Percentiles rank a stretch among this genome's conserved stretches.
Conservation (phyloP, 306 rosid genomes). For the Ormosia emarginata region DNA sequence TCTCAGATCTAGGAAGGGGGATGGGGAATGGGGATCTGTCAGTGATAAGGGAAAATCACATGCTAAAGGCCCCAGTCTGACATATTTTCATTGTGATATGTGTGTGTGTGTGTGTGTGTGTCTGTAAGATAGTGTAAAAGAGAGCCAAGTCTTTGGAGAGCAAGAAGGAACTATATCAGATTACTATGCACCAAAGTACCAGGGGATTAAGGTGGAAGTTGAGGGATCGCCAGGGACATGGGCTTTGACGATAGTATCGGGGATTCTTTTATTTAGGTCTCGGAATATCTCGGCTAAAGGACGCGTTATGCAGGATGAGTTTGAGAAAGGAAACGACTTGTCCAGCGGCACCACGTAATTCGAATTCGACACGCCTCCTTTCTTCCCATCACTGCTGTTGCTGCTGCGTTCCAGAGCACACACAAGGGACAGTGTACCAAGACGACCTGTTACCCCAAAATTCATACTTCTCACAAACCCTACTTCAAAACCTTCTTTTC, state of each 20-base stretch:
- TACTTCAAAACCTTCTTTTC: background rate
- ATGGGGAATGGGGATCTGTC: background rate
- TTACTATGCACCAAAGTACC: slow-evolving; percentile 33
- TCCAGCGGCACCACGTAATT: slow-evolving; percentile 91
- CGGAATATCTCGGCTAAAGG: slow-evolving; percentile 88
- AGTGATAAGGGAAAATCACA: background rate
- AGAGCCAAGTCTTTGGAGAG: background rate
- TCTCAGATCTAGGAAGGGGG: background rate
- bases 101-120: background rate
- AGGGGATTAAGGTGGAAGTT: slow-evolving; percentile 63
- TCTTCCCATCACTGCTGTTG: slow-evolving; percentile 30
- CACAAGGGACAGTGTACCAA: slow-evolving; percentile 8
- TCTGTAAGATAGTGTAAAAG: background rate
- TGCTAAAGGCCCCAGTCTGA: background rate
- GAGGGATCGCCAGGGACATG: slow-evolving; percentile 28
- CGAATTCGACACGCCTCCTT: slow-evolving; percentile 57
- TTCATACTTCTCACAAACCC: background rate
- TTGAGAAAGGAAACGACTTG: slow-evolving; percentile 58
- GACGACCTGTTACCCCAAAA: background rate
- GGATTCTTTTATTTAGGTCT: slow-evolving; percentile 85
- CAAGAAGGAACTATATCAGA: background rate
- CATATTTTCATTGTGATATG: background rate
- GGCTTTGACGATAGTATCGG: slow-evolving; percentile 66
- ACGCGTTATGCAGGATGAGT: slow-evolving; percentile 77
- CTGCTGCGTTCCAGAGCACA: slow-evolving; percentile 42